phyloP scores from a whole-genome alignment of 345 rosid species.

The Ricinus communis region DNA sequence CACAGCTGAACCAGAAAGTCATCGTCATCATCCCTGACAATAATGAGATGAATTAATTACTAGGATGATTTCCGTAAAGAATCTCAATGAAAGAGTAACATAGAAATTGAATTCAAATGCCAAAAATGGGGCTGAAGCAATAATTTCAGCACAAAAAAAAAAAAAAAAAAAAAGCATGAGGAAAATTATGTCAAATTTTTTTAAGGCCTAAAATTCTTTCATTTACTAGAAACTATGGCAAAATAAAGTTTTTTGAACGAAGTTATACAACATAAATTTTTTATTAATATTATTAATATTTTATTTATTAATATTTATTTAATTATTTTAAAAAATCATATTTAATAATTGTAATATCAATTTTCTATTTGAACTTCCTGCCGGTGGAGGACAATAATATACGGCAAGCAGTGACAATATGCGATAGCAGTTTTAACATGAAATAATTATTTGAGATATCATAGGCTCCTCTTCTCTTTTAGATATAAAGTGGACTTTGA shows the following conservation, averaged over 20 bases:
- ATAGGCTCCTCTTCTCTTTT: no score
- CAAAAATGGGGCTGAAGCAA: background rate
- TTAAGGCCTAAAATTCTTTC: background rate
- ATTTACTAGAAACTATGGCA: background rate
- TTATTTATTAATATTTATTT: no score
- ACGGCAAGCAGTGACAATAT: background rate
- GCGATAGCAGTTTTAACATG: background rate
- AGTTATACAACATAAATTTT: no score
- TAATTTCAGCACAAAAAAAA: no score
- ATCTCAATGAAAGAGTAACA: background rate
- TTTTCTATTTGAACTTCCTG: no score
- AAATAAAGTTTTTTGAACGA: no score
- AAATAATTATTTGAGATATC: background rate
- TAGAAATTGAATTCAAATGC: background rate
- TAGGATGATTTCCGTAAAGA: background rate
- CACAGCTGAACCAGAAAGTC: conserved; percentile 86
- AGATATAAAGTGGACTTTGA: background rate
- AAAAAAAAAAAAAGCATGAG: no score
- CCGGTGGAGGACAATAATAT: no score
- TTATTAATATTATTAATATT: no score
- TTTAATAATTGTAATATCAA: no score
- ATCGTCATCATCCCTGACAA: conserved; percentile 73
- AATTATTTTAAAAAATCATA: no score
- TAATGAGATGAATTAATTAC: background rate
- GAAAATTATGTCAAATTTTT: background rate